Evolutionary conservation across 352 stramenopile species (phyloP), one percentile per base, ranked within the genome.

Genomic region (Globisporangium takayamanum): DNA sequence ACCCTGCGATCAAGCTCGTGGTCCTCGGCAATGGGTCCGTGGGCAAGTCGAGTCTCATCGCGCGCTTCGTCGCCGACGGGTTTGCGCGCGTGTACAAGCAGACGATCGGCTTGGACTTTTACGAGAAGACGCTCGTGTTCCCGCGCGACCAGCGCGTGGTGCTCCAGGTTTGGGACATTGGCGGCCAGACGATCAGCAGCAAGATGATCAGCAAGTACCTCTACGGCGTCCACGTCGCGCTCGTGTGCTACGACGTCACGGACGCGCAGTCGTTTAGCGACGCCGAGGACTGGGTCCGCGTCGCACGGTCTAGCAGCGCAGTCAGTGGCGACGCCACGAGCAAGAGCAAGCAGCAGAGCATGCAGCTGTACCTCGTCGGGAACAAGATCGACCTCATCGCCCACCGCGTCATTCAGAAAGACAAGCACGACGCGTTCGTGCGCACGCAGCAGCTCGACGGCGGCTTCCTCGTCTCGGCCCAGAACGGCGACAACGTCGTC

Each of bases 131-230:
- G 59, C 72, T 95, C 15, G 62, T 79, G 37, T 76, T 94, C 15
- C 72, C 81, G n/a, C 76, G 80, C 8, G 80, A 91, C 60, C 72
- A 92, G 62, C 69, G 74, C 0, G 74, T 89, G 28, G 75, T 92
- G 47, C 69, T 95, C 22, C 82, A 95, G 59, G 76, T 96, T 8
- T 95, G 85, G 84, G 88, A 96, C 71, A 95, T 95, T 51, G 88
- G 86, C 18, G 85, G 87, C 10, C 88, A 96, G 62, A 93, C 73
- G n/a, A 90, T 92, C 59, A 81, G 77, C 64, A 94, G 85, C 67
- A 90, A 87, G 58, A 96, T 95, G 84, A 64, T 95, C 50, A 64
- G 57, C 62, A 95, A 94, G 63, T 94, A 95, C 65, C 60, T 95
- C 26, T 95, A 80, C 47, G 80, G 78, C 30, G 80, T 80, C 25